Evolutionary conservation across 495 filamentous ascomycete species (phyloP), one percentile per base, ranked within the genome.

Genomic region (Astrocystis sublimbata): DNA sequence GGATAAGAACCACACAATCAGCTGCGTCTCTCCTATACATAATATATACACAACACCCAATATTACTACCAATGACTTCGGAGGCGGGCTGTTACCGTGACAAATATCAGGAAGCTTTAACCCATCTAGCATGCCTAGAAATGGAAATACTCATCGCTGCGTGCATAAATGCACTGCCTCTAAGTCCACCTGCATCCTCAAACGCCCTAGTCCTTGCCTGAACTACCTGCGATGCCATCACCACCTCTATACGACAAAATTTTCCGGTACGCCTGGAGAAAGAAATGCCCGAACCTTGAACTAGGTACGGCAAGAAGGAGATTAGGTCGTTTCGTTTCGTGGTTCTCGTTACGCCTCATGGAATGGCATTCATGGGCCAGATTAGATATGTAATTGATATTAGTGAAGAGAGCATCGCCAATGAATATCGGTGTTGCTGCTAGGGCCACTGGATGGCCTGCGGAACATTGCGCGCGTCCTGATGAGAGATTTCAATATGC

Each of bases 211-310:
- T 57, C 57, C 50, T 64, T 66, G 65, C 65, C 61, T 53, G 33
- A 66, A 63, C 38, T 57, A 47, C 60, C 60, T 53, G 57, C 35
- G 28, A 67, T 67, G 53, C 65, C 56, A 47, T 24, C 51, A 6
- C 21, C 58, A 35, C 51, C 67, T 56, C 58, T 47, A 51, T 53
- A 47, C 52, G 30, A 42, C 57, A 57, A 62, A 17, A 60, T 54
- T 63, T 68, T 49, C 64, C 70, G 30, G 17, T 70, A 72, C 65
- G 65, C 70, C 67, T 46, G n/a, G 50, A 35, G 63, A 60, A 63
- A 60, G 46, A 35, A 57, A 63, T 46, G 47, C 45, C 43, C 31
- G 55, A 45, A 41, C 54, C 50, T 46, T 41, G 12, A 57, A 57
- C 26, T 12, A 58, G 47, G 59, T 36, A 24, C 62, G 41, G 59